Percentiles rank a stretch among this genome's conserved stretches.
These are phyloP conservation scores for Alternaria triticimaculans DNA, from an alignment of 2,329 filamentous ascomycete species.

Conservation along the genomic window DNA sequence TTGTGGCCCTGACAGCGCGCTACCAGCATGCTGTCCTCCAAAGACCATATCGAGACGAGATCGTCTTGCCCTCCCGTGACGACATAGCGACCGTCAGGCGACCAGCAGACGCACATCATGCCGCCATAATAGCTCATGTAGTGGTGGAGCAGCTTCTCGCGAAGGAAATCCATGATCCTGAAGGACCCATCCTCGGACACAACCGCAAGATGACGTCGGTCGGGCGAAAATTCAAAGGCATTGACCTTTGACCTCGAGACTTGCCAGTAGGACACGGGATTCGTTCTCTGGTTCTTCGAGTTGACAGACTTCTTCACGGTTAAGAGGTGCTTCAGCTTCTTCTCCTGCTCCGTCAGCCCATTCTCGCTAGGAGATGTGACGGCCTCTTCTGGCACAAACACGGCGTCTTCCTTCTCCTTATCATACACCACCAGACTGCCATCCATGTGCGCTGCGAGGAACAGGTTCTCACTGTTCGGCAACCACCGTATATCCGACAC, in stretches of 20 bases:
- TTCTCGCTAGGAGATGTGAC: slow-evolving; percentile 28
- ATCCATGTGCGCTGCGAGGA: slow-evolving; percentile 90
- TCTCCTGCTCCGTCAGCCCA: slow-evolving; percentile 41
- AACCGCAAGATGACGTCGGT: slow-evolving; percentile 83
- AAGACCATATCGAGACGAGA: slow-evolving; percentile 92
- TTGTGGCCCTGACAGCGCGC: slow-evolving; percentile 94
- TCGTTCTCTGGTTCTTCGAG: slow-evolving; percentile 90
- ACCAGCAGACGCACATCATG: slow-evolving; percentile 94
- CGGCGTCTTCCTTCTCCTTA: slow-evolving; percentile 91
- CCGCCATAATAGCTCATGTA: slow-evolving; percentile 94
- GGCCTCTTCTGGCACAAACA: slow-evolving; percentile 73
- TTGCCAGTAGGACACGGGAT: slow-evolving; percentile 92
- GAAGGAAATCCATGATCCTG: slow-evolving; percentile 87
- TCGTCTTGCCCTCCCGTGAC: slow-evolving; percentile 96
- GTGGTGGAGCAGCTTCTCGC: slow-evolving; percentile 88
- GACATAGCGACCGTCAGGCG: slow-evolving; percentile 94
- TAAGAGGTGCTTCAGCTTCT: slow-evolving; percentile 54
- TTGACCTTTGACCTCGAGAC: slow-evolving; percentile 90
- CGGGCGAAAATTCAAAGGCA: slow-evolving; percentile 89
- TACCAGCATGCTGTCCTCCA: slow-evolving; percentile 81
- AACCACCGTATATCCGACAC: slow-evolving; percentile 92
- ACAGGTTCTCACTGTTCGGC: slow-evolving; percentile 90
- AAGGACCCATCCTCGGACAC: slow-evolving; percentile 91
- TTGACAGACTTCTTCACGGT: slow-evolving; percentile 89
- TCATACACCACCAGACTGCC: slow-evolving; percentile 93